Conservation (phyloP, 495 filamentous ascomycete species). For the Articulospora tetracladia region DNA sequence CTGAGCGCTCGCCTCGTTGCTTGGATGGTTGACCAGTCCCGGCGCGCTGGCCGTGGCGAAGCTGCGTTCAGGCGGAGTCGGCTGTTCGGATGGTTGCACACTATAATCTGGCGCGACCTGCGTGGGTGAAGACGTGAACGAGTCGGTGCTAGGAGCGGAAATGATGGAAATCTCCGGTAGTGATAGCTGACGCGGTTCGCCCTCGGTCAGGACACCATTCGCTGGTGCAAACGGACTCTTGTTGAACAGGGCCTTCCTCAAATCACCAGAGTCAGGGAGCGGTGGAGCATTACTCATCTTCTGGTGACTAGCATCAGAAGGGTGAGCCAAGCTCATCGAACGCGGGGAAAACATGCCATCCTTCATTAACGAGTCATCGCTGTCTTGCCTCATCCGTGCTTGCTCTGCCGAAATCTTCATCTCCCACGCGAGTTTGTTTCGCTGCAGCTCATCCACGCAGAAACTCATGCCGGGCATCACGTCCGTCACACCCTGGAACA, state of each 20-base stretch:
- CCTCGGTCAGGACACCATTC: constrained; percentile 16
- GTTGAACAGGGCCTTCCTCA: constrained; percentile 15
- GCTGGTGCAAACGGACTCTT: constrained; percentile 15
- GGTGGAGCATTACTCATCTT: constrained; percentile 20
- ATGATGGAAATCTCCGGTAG: constrained; percentile 10
- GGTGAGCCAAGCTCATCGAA: constrained; percentile 33
- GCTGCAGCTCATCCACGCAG: constrained; percentile 71
- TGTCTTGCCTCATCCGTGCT: constrained; percentile 33
- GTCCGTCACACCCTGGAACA: constrained; percentile 82
- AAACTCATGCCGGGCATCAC: constrained; percentile 81
- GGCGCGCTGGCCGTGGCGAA: constrained; percentile 15
- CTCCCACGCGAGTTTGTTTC: constrained; percentile 73
- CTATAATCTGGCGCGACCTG: constrained; percentile 3
- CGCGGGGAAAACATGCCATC: constrained; percentile 37
- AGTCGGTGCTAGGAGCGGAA: neutral
- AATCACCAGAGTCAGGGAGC: constrained; percentile 7
- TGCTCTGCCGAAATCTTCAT: constrained; percentile 52
- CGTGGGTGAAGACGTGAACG: constrained; percentile 9
- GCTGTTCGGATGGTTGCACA: constrained; percentile 12
- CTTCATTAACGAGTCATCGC: constrained; percentile 18
- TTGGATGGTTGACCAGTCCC: constrained; percentile 13
- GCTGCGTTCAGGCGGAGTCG: constrained; percentile 17
- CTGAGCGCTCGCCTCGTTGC: neutral
- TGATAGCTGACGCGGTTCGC: constrained; percentile 3
- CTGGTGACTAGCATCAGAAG: constrained; percentile 27